Conservation (phyloP, 768 basidiomycete genomes). For the Xanthoconium stramineum region DNA sequence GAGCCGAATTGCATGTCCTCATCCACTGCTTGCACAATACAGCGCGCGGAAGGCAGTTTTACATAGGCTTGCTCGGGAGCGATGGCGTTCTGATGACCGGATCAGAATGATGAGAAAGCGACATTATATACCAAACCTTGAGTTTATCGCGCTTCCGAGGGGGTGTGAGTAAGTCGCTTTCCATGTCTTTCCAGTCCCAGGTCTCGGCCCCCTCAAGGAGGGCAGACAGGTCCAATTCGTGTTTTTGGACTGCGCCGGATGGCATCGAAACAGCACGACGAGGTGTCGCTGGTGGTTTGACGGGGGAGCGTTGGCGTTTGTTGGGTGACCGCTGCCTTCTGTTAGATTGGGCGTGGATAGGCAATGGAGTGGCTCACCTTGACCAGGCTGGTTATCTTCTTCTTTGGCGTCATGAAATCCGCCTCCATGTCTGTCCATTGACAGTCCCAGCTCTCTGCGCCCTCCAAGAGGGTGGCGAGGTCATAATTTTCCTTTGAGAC, state of each 20-base stretch:
- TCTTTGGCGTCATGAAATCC: conserved; percentile 51
- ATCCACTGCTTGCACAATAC: conserved; percentile 50
- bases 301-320: conserved; percentile 17
- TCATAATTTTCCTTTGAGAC: conserved; percentile 30
- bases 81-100: conserved; percentile 6
- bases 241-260: neutral
- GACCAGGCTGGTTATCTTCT: conserved; percentile 33
- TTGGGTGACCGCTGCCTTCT: conserved; percentile 8
- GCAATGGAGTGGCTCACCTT: conserved; percentile 5
- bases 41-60: conserved; percentile 49
- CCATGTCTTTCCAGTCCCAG: conserved; percentile 67
- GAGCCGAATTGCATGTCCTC: conserved; percentile 21
- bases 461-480: conserved; percentile 51
- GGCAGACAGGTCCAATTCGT: conserved; percentile 38
- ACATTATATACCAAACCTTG: conserved; percentile 16
- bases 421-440: conserved; percentile 55
- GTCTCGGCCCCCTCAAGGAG: conserved; percentile 63
- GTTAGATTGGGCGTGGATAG: neutral
- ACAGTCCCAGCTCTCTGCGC: conserved; percentile 70
- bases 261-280: conserved; percentile 12
- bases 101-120: conserved; percentile 1
- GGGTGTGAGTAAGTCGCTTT: conserved; percentile 47
- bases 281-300: conserved; percentile 12
- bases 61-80: conserved; percentile 18
- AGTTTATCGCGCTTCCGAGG: conserved; percentile 31